A percentile compares a stretch with the other conserved stretches of the same genome.
phyloP scores from a whole-genome alignment of 1,284 basidiomycete genomes.

The Takashimella tepidaria region DNA sequence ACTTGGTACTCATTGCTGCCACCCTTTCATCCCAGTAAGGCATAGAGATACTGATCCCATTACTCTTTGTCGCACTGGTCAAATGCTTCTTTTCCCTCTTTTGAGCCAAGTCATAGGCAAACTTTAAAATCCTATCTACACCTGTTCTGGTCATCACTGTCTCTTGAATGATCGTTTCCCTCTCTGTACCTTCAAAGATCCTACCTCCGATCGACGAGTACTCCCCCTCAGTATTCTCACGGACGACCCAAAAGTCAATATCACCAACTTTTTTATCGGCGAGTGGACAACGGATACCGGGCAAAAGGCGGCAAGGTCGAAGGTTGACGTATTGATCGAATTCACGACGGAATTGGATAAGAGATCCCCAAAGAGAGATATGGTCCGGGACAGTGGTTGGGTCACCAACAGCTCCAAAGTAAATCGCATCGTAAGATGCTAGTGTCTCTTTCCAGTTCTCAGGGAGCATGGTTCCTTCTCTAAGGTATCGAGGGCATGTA shows the following conservation, averaged over 20 bases:
- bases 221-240: conserved; percentile 59
- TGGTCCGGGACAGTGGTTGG: conserved; percentile 53
- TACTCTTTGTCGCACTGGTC: conserved; percentile 55
- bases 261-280: conserved; percentile 36
- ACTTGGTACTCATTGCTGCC: conserved; percentile 52
- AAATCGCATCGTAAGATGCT: conserved; percentile 45
- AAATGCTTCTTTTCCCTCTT: conserved; percentile 53
- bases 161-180: conserved; percentile 44
- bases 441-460: conserved; percentile 44
- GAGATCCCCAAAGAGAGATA: conserved; percentile 56
- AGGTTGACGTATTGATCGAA: conserved; percentile 58
- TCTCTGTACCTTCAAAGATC: conserved; percentile 39
- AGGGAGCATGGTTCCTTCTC: conserved; percentile 46
- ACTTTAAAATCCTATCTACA: conserved; percentile 55
- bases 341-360: conserved; percentile 53
- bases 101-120: conserved; percentile 55
- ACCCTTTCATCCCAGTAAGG: conserved; percentile 43
- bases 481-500: conserved; percentile 31
- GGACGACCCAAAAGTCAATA: conserved; percentile 54
- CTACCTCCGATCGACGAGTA: conserved; percentile 55
- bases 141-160: conserved; percentile 53
- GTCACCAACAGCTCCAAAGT: conserved; percentile 50
- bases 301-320: conserved; percentile 53
- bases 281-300: conserved; percentile 53
- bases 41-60: conserved; percentile 40